Evolutionary conservation across 352 stramenopile genomes (phyloP).

Genomic region (Pilasporangium apinafurcum): DNA sequence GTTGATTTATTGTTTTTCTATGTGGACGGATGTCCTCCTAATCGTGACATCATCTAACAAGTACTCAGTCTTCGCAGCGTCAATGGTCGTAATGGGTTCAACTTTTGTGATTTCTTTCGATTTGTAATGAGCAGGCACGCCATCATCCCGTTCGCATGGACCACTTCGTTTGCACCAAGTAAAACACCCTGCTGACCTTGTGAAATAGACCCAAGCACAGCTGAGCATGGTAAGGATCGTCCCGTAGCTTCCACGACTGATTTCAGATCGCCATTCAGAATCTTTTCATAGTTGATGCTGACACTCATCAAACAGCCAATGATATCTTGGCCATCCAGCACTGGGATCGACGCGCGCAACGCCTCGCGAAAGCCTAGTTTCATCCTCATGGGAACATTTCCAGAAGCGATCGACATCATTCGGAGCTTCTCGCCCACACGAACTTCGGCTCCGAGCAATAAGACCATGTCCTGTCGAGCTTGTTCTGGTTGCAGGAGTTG

Average conservation of each 20-base stretch:
- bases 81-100: slow-evolving; percentile 43
- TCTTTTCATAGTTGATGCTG: slow-evolving; percentile 60
- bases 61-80: slow-evolving; percentile 47
- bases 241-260: slow-evolving; percentile 40
- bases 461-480: slow-evolving; percentile 33
- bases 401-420: slow-evolving; percentile 65
- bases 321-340: slow-evolving; percentile 48
- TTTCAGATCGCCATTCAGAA: slow-evolving; percentile 64
- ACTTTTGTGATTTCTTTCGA: slow-evolving; percentile 60
- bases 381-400: slow-evolving; percentile 43
- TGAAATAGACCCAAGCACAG: slow-evolving; percentile 52
- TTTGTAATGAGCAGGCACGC: slow-evolving; percentile 74
- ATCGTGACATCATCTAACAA: slow-evolving; percentile 18
- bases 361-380: slow-evolving; percentile 46
- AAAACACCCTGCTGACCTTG: slow-evolving; percentile 72
- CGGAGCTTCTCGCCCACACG: slow-evolving; percentile 55
- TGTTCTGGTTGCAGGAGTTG: slow-evolving; percentile 72
- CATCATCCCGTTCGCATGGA: slow-evolving; percentile 80
- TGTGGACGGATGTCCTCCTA: not conserved
- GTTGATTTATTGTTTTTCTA: no score
- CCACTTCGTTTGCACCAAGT: slow-evolving; percentile 34
- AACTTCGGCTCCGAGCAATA: slow-evolving; percentile 52
- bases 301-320: slow-evolving; percentile 63
- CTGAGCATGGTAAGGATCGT: slow-evolving; percentile 44
- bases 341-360: slow-evolving; percentile 41